phyloP scores from a whole-genome alignment of 257 asterid species.

The Nicotiana noctiflora region DNA sequence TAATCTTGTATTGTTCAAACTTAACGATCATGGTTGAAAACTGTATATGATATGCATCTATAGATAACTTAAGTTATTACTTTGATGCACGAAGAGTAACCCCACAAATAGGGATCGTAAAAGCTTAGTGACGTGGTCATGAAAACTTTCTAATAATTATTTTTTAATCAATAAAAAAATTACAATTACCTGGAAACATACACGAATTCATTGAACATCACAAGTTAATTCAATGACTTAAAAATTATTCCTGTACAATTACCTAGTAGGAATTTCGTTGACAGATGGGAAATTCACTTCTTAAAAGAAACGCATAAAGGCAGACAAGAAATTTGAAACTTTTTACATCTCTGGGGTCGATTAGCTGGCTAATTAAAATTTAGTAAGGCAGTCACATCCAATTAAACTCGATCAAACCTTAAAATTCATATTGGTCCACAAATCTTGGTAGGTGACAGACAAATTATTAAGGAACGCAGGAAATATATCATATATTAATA shows the following conservation, averaged over 20 bases:
- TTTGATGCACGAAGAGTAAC: background rate
- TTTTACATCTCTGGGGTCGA: background rate
- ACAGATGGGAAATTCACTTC: background rate
- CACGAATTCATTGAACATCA: background rate
- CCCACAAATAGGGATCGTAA: background rate
- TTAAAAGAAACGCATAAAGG: background rate
- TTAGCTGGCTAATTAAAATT: background rate
- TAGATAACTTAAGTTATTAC: too few relatives aligned
- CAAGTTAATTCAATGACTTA: background rate
- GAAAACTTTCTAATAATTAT: background rate
- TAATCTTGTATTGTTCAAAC: background rate
- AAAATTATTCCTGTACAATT: background rate
- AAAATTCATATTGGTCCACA: slow-evolving; percentile 7
- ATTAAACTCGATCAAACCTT: slow-evolving; percentile 3
- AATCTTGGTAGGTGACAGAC: background rate
- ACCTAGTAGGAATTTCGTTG: background rate
- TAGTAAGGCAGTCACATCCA: background rate
- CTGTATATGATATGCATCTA: too few relatives aligned
- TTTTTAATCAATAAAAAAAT: background rate
- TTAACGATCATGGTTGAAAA: background rate
- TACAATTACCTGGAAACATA: background rate
- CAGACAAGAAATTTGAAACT: background rate
- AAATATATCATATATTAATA: background rate
- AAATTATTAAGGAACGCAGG: background rate
- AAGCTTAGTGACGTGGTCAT: background rate